Conservation (phyloP, 768 basidiomycete genomes). For the Zangia roseola region DNA sequence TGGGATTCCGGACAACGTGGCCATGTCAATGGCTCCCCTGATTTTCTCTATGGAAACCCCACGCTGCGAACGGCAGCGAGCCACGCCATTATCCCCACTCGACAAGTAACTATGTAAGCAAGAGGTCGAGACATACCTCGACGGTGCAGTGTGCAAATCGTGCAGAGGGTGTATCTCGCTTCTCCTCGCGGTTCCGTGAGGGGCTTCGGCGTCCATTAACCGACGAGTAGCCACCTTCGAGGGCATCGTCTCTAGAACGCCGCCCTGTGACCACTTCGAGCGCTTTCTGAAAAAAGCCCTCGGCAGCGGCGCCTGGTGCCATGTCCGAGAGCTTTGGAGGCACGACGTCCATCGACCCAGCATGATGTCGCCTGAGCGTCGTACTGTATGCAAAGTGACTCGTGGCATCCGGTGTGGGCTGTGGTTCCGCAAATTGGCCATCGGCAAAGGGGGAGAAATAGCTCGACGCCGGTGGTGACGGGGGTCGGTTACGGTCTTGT, state of each 20-base stretch:
- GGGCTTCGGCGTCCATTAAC: constrained; percentile 22
- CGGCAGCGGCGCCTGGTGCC: constrained; percentile 39
- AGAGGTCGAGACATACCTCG: constrained; percentile 46
- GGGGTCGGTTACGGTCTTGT: constrained; percentile 26
- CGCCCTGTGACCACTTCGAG: constrained; percentile 34
- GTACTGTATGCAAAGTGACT: constrained; percentile 84
- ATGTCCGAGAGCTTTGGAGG: constrained; percentile 39
- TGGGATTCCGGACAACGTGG: constrained; percentile 3
- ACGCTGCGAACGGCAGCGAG: background rate
- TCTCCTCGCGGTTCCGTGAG: constrained; percentile 28
- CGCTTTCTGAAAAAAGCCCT: constrained; percentile 48
- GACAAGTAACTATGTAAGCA: background rate
- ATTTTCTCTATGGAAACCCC: constrained; percentile 7
- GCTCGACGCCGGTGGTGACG: constrained; percentile 77
- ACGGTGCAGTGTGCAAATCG: constrained; percentile 65
- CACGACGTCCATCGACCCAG: constrained; percentile 38
- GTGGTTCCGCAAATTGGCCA: constrained; percentile 47
- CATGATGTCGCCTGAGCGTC: constrained; percentile 66
- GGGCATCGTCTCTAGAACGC: constrained; percentile 14
- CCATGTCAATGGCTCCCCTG: constrained; percentile 7
- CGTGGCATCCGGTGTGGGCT: constrained; percentile 62
- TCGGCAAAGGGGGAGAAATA: constrained; percentile 67
- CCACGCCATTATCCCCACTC: background rate
- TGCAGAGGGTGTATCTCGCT: constrained; percentile 57
- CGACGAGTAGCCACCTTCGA: constrained; percentile 42